phyloP scores from a whole-genome alignment of 768 basidiomycete species.

The Tulasnella sp. region DNA sequence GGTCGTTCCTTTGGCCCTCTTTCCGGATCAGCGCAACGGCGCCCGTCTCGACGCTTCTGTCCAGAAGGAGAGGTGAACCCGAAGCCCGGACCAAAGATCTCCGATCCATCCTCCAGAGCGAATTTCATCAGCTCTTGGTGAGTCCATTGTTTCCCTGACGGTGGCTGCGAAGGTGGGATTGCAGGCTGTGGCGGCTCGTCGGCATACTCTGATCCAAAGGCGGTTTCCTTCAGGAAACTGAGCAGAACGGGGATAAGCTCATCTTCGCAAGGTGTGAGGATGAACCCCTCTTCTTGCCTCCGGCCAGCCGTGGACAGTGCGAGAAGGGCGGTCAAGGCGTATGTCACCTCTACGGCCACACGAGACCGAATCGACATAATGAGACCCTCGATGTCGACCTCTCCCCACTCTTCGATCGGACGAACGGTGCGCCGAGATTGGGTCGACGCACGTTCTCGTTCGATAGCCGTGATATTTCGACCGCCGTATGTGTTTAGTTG shows the following conservation, averaged over 20 bases:
- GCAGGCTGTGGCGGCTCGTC: slow-evolving; percentile 32
- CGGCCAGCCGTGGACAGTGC: slow-evolving; percentile 67
- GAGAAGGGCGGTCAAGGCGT: slow-evolving; percentile 82
- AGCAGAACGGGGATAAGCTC: slow-evolving; percentile 74
- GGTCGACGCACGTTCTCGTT: slow-evolving; percentile 54
- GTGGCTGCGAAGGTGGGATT: slow-evolving; percentile 1
- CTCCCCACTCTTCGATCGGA: slow-evolving; percentile 75
- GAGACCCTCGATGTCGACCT: slow-evolving; percentile 77
- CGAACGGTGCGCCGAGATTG: slow-evolving; percentile 56
- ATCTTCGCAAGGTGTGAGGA: slow-evolving; percentile 69
- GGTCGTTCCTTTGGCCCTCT: slow-evolving; percentile 56
- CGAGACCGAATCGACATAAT: slow-evolving; percentile 90
- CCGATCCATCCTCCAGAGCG: slow-evolving; percentile 54
- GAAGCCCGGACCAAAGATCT: slow-evolving; percentile 54
- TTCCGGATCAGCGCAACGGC: not conserved
- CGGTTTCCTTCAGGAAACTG: slow-evolving; percentile 79
- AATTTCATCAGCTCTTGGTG: slow-evolving; percentile 60
- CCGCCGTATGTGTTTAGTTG: slow-evolving; percentile 76
- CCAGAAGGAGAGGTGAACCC: slow-evolving; percentile 43
- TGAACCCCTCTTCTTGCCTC: slow-evolving; percentile 54
- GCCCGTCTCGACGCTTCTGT: slow-evolving; percentile 33
- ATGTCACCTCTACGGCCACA: slow-evolving; percentile 77
- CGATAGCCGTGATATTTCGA: slow-evolving; percentile 66
- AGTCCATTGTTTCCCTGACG: slow-evolving; percentile 47
- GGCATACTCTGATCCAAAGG: slow-evolving; percentile 54